Percentiles rank a stretch among this genome's conserved stretches.
phyloP scores from a whole-genome alignment of 2,329 filamentous ascomycete species.

The Sclerotinia sclerotiorum region DNA sequence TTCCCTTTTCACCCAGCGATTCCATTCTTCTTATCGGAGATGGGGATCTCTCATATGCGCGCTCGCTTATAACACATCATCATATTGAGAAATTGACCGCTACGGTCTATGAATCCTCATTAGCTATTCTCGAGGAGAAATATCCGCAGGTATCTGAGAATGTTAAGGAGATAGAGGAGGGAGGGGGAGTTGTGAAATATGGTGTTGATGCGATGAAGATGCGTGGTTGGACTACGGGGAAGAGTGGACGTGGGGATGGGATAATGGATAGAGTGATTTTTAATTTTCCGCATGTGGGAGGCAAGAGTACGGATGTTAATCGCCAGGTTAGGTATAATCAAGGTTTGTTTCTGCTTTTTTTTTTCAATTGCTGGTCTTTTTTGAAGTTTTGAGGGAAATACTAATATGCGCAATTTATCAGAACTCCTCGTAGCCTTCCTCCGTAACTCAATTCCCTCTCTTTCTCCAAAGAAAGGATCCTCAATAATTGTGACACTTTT shows the following conservation, averaged over 20 bases:
- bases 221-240: conserved; percentile 44
- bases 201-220: conserved; percentile 68
- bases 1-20: conserved; percentile 67
- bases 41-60: conserved; percentile 77
- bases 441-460: conserved; percentile 50
- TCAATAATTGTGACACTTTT: conserved; percentile 81
- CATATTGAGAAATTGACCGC: conserved; percentile 65
- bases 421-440: conserved; percentile 72
- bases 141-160: conserved; percentile 69
- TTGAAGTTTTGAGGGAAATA: background rate
- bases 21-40: conserved; percentile 76
- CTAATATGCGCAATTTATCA: conserved; percentile 26
- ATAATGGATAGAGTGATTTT: conserved; percentile 80
- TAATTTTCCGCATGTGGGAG: conserved; percentile 96
- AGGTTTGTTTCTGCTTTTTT: conserved; percentile 35
- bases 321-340: conserved; percentile 92
- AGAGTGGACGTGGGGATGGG: conserved; percentile 38
- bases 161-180: conserved; percentile 53
- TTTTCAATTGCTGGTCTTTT: background rate
- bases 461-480: conserved; percentile 52
- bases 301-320: conserved; percentile 89
- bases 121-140: conserved; percentile 63
- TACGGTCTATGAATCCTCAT: conserved; percentile 62
- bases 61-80: conserved; percentile 64
- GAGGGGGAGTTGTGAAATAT: conserved; percentile 53